Evolutionary conservation across 2,329 filamentous ascomycete species (phyloP).

Genomic region (Cercospora janseana): DNA sequence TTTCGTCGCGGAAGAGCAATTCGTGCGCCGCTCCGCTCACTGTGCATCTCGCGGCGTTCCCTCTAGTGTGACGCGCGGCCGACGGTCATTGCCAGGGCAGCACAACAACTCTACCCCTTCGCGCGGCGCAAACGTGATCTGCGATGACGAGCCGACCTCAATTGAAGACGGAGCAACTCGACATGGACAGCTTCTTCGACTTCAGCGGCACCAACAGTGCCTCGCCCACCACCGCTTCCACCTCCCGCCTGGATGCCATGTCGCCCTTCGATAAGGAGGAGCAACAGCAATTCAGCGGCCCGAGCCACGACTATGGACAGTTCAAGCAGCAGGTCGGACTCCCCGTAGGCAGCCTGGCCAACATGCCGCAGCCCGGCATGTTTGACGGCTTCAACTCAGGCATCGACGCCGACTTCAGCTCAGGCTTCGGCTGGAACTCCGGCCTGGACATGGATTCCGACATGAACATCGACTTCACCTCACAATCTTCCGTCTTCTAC

Average conservation of each 20-base stretch:
- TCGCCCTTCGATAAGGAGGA: constrained; percentile 40
- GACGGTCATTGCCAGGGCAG: constrained; percentile 1
- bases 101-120: constrained; percentile 2
- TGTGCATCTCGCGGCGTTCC: neutral
- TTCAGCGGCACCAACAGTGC: constrained; percentile 38
- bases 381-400: constrained; percentile 48
- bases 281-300: constrained; percentile 46
- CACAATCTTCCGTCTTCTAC: constrained; percentile 62
- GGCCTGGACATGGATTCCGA: constrained; percentile 55
- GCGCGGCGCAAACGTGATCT: constrained; percentile 3
- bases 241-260: constrained; percentile 31
- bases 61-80: constrained; percentile 12
- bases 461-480: constrained; percentile 62
- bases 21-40: constrained; percentile 2
- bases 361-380: constrained; percentile 67
- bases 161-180: constrained; percentile 40
- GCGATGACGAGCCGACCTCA: constrained; percentile 29
- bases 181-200: constrained; percentile 44
- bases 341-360: constrained; percentile 77
- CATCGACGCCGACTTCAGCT: constrained; percentile 64
- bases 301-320: constrained; percentile 91
- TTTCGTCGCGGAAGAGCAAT: neutral
- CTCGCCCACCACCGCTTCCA: constrained; percentile 32
- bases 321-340: constrained; percentile 96
- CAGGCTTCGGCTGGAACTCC: constrained; percentile 58